Conservation (phyloP, 345 rosid species). For the Linum lewisii region DNA sequence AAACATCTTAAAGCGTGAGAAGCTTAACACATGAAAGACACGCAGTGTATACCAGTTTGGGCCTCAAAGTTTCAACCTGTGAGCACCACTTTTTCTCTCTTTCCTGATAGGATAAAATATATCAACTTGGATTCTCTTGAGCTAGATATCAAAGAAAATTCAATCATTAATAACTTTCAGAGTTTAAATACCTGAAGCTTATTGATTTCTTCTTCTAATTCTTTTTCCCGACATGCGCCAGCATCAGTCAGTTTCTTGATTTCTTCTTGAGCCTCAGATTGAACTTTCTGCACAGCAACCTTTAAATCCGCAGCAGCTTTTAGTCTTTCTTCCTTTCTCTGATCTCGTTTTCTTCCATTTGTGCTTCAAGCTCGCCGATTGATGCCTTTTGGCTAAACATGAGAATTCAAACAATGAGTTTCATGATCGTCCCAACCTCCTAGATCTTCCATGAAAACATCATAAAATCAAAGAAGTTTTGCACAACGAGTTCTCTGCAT, state of each 20-base stretch:
- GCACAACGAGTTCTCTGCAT: too few relatives aligned
- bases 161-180: slow-evolving; percentile 4
- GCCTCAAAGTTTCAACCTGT: slow-evolving; percentile 65
- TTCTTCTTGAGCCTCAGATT: slow-evolving; percentile 66
- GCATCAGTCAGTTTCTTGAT: slow-evolving; percentile 49
- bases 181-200: slow-evolving; percentile 64
- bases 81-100: slow-evolving; percentile 64
- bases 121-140: slow-evolving; percentile 9
- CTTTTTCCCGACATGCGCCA: slow-evolving; percentile 55
- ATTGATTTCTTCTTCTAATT: slow-evolving; percentile 69
- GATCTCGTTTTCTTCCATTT: slow-evolving; percentile 69
- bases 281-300: slow-evolving; percentile 71
- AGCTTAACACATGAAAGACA: slow-evolving; percentile 1
- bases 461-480: too few relatives aligned
- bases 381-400: slow-evolving; percentile 71
- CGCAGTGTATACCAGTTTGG: slow-evolving; percentile 53
- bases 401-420: slow-evolving; percentile 11
- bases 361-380: slow-evolving; percentile 59
- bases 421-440: not conserved
- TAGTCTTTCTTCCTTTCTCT: slow-evolving; percentile 74
- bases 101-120: slow-evolving; percentile 42
- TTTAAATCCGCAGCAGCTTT: slow-evolving; percentile 61
- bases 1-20: slow-evolving; percentile 3
- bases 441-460: not conserved
- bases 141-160: slow-evolving; percentile 9